phyloP scores from a whole-genome alignment of 345 rosid species.

The Hibiscus trionum region DNA sequence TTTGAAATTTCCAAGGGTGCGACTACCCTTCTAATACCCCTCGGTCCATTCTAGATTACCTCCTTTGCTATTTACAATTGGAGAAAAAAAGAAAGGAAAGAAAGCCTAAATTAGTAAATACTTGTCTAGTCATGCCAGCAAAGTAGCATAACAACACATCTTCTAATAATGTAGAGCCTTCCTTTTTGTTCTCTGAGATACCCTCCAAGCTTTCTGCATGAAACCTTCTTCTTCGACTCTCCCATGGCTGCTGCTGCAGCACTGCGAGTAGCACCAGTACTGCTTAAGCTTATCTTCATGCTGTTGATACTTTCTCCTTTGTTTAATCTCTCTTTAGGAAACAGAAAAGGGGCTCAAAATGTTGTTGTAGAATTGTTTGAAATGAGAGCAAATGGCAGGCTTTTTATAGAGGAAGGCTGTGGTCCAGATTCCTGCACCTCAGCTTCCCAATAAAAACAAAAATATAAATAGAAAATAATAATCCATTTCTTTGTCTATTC shows the following conservation, averaged over 20 bases:
- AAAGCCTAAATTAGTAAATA: not conserved
- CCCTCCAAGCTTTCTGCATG: conserved; percentile 50
- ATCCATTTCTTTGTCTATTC: not conserved
- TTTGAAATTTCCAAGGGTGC: no score
- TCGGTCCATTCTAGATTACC: not conserved
- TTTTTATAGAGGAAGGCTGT: conserved; percentile 14
- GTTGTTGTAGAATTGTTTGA: not conserved
- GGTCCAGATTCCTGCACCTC: conserved; percentile 19
- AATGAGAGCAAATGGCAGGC: conserved; percentile 3
- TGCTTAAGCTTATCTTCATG: conserved; percentile 18
- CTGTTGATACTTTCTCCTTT: not conserved
- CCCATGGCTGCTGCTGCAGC: conserved; percentile 4
- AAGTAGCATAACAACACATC: conserved; percentile 61
- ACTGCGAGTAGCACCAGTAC: not conserved
- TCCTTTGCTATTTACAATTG: not conserved
- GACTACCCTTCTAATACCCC: no score
- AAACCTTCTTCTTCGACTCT: conserved; percentile 31
- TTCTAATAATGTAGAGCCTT: conserved; percentile 50
- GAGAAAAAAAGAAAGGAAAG: not conserved
- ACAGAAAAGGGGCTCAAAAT: not conserved
- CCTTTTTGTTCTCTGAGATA: conserved; percentile 45
- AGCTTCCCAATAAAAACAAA: not conserved
- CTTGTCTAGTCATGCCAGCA: conserved; percentile 51
- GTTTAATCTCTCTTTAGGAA: not conserved
- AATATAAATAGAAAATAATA: not conserved